Conservation (phyloP, 176 grass and related monocot genomes). For the Phyllostachys edulis region DNA sequence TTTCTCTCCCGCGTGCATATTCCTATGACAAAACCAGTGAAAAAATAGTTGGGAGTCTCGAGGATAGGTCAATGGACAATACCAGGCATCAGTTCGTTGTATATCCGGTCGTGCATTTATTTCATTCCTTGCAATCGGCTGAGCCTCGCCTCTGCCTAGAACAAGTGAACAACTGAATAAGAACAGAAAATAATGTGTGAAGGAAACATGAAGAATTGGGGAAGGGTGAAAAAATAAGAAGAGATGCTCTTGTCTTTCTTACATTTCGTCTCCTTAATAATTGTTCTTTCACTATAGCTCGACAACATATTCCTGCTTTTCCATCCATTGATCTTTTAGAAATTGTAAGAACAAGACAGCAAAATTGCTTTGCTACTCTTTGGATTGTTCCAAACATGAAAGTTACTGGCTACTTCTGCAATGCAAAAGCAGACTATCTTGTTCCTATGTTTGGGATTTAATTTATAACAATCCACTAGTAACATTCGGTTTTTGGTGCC, state of each 20-base stretch:
- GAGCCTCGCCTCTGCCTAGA: no score
- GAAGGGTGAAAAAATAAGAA: no score
- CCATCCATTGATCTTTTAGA: neutral
- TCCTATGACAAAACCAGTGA: neutral
- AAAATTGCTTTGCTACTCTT: neutral
- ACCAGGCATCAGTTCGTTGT: no score
- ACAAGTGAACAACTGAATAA: neutral
- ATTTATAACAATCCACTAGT: neutral
- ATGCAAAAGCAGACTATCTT: neutral
- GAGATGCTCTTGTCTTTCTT: neutral
- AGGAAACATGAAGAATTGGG: neutral
- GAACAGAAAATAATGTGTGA: neutral
- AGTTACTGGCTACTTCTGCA: neutral
- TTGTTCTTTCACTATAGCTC: neutral
- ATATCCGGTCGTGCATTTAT: no score
- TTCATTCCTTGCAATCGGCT: no score
- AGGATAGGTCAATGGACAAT: no score
- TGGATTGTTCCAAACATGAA: neutral
- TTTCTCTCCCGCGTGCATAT: neutral
- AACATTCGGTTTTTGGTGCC: neutral
- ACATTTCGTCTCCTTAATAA: neutral
- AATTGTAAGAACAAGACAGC: neutral
- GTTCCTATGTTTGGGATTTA: neutral
- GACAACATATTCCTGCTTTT: neutral
- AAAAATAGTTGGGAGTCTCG: neutral